Evolutionary conservation across 169 alveolate genomes (phyloP).

Genomic region (Eimeria acervulina): DNA sequence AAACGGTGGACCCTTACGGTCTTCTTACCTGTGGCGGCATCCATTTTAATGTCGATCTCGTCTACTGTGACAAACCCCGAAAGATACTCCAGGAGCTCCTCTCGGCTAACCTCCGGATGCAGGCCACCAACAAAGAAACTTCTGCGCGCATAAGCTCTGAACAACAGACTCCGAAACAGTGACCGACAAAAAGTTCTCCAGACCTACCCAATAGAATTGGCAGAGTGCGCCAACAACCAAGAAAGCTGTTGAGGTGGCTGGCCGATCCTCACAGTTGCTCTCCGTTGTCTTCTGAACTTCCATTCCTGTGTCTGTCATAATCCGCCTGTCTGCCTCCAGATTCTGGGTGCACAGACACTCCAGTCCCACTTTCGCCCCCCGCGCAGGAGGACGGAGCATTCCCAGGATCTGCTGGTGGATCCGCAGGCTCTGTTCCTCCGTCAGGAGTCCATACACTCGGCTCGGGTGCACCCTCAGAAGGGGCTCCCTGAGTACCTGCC

Average conservation of each 20-base stretch:
- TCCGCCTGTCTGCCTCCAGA: constrained; percentile 53
- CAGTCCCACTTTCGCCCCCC: constrained; percentile 26
- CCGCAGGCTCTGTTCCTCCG: constrained; percentile 69
- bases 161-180: background rate
- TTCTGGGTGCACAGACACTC: constrained; percentile 42
- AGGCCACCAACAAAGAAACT: constrained; percentile 75
- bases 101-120: constrained; percentile 53
- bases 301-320: constrained; percentile 23
- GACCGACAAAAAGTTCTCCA: background rate
- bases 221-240: background rate
- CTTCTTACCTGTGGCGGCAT: constrained; percentile 33
- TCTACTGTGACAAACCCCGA: constrained; percentile 72
- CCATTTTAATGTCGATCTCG: constrained; percentile 60
- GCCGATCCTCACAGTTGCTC: background rate
- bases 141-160: background rate
- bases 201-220: background rate
- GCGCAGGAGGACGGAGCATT: background rate
- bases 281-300: background rate
- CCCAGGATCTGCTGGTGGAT: constrained; percentile 54
- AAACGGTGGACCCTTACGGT: background rate
- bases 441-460: constrained; percentile 76
- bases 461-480: constrained; percentile 62
- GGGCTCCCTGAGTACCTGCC: background rate
- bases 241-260: background rate
- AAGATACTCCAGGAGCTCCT: constrained; percentile 55